Conservation (phyloP, 768 basidiomycete species). For the Tephrocybe sp. region DNA sequence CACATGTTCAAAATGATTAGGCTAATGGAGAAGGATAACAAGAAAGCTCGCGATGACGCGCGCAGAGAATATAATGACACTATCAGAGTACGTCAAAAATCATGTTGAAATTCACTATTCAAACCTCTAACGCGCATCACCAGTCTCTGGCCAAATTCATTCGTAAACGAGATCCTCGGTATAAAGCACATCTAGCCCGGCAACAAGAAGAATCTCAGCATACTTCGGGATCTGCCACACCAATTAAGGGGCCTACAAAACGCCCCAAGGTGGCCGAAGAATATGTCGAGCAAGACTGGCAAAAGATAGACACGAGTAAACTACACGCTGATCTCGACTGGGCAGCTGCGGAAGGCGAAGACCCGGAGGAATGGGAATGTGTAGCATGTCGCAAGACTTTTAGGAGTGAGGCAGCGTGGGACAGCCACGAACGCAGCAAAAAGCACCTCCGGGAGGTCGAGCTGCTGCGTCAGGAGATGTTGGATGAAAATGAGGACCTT, state of each 20-base stretch:
- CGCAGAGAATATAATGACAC: constrained; percentile 91
- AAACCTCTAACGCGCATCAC: not conserved
- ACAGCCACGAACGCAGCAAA: constrained; percentile 93
- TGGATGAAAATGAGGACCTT: constrained; percentile 65
- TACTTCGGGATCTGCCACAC: constrained; percentile 30
- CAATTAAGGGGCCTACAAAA: constrained; percentile 23
- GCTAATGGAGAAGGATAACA: constrained; percentile 95
- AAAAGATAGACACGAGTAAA: constrained; percentile 49
- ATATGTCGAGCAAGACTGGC: constrained; percentile 91
- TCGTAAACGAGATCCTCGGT: constrained; percentile 87
- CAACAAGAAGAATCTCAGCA: constrained; percentile 33
- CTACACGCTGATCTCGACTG: constrained; percentile 68
- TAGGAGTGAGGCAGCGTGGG: constrained; percentile 90
- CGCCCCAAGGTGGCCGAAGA: constrained; percentile 31
- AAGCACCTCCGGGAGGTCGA: constrained; percentile 91
- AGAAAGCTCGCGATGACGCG: constrained; percentile 84
- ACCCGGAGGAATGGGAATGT: constrained; percentile 88
- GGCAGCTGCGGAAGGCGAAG: constrained; percentile 67
- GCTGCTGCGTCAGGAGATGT: constrained; percentile 73
- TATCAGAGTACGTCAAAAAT: constrained; percentile 65
- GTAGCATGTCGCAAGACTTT: constrained; percentile 92
- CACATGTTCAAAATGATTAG: constrained; percentile 31
- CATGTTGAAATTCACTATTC: constrained; percentile 2
- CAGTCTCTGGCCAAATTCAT: constrained; percentile 75
- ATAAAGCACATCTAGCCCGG: constrained; percentile 62